Conservation (phyloP, 805 yeast species). For the Teunomyces panamensis region DNA sequence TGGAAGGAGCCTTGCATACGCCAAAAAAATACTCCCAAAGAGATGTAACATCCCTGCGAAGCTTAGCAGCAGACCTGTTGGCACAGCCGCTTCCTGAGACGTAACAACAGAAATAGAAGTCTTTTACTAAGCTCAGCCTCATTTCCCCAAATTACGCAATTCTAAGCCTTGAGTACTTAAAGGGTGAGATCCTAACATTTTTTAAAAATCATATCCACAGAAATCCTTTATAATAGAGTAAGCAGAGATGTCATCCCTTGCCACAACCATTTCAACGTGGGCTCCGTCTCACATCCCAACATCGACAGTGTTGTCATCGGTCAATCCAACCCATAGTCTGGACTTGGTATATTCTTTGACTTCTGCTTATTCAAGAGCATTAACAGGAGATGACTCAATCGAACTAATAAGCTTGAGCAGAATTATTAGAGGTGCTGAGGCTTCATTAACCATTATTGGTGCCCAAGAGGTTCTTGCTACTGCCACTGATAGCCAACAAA, state of each 20-base stretch:
- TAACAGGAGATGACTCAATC: conserved; percentile 18
- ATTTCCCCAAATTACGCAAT: conserved; percentile 1
- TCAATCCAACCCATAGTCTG: conserved; percentile 23
- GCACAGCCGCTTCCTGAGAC: neutral
- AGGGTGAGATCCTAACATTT: neutral
- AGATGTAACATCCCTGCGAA: too few relatives aligned
- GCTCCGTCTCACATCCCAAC: conserved; percentile 25
- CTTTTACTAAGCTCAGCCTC: neutral
- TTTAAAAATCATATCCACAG: neutral
- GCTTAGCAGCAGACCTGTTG: too few relatives aligned
- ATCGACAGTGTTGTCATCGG: conserved; percentile 24
- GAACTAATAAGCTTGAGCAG: conserved; percentile 22
- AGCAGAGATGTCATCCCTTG: neutral
- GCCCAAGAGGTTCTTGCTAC: conserved; percentile 38
- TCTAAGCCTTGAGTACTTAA: neutral
- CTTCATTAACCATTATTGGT: conserved; percentile 32
- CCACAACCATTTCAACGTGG: conserved; percentile 15
- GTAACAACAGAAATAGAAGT: neutral
- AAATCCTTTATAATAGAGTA: neutral
- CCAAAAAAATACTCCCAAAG: too few relatives aligned
- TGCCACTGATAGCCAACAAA: conserved; percentile 28
- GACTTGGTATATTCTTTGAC: conserved; percentile 16
- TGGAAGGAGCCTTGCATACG: too few relatives aligned
- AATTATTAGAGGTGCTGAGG: conserved; percentile 32
- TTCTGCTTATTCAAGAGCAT: conserved; percentile 16